Base-by-base conservation (phyloP, 169 alveolate genomes). In the Plasmodium chabaudi region DNA sequence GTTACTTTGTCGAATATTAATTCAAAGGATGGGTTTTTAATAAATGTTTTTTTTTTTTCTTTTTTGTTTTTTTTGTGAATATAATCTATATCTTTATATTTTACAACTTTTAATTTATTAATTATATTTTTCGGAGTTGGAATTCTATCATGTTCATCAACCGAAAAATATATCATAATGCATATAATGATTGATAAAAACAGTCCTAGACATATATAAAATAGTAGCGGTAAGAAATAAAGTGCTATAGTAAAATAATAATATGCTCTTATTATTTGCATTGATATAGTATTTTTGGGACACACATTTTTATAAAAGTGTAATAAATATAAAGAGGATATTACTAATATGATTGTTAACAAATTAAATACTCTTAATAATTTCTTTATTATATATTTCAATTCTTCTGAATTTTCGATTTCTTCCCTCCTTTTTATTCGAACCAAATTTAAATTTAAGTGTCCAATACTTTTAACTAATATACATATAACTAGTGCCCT, bases 51-150 rank as follows among this genome's bases (percentile, higher is more conserved):
- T n/a, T 47, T 63, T 13, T 34, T 79, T n/a, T 51, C 23, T 17
- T 65, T 51, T 12, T 79, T 79, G 1, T n/a, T 13, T 15, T 23
- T 56, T 27, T 65, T 79, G 65, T 57, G 63, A 42, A 63, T 60
- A 65, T 27, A 79, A 57, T 79, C 61, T 5, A 86, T 19, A 39
- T 88, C 91, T 15, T 90, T 72, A 72, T 88, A 92, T 51, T 84
- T 74, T 21, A 77, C 72, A 12, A 92, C 93, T 65, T 87, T 69
- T 72, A 93, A 69, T 87, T 86, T 79, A 15, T 34, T 73, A 60
- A 93, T 39, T 12, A 92, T 59, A 77, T 63, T 72, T 63, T 69
- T 53, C 1, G 89, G 89, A 1, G 89, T 79, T 21, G 89, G 89
- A 13, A 79, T 79, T 13, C 89, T 56, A 53, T 79, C 79, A 46